A percentile compares a stretch with the other conserved stretches of the same genome.
These are phyloP conservation scores for Alectoria sarmentosa DNA, from an alignment of 495 filamentous ascomycete genomes.

Conservation along the genomic window DNA sequence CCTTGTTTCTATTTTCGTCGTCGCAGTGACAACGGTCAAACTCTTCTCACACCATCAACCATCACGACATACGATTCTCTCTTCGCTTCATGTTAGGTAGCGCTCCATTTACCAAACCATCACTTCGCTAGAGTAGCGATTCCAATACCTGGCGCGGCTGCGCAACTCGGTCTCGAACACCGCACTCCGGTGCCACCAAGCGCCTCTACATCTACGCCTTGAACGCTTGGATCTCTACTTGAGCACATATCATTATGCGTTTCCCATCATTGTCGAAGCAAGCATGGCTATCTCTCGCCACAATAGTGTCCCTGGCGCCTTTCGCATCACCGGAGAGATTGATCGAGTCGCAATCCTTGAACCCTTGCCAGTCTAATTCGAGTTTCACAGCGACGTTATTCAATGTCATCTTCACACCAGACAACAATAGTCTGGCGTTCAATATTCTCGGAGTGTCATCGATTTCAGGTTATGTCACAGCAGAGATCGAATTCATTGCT, in stretches of 20 bases:
- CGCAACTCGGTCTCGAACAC: conserved; percentile 9
- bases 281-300: conserved; percentile 30
- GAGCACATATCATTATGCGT: conserved; percentile 29
- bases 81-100: background rate
- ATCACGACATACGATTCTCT: background rate
- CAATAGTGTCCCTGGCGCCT: conserved; percentile 35
- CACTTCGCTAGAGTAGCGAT: background rate
- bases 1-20: conserved; percentile 20
- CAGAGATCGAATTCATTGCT: conserved; percentile 67
- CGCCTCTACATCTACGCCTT: conserved; percentile 2
- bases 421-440: conserved; percentile 63
- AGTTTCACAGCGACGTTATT: conserved; percentile 79
- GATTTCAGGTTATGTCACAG: conserved; percentile 77
- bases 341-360: conserved; percentile 70
- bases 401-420: conserved; percentile 70
- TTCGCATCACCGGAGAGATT: conserved; percentile 36
- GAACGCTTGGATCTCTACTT: conserved; percentile 4
- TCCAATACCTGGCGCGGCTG: background rate
- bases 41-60: conserved; percentile 2
- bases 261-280: conserved; percentile 24
- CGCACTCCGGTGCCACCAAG: background rate
- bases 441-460: conserved; percentile 77
- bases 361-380: conserved; percentile 68
- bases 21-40: conserved; percentile 13
- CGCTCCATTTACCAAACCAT: background rate